Evolutionary conservation across 352 stramenopile species (phyloP).

Genomic region (Globisporangium alternatum): DNA sequence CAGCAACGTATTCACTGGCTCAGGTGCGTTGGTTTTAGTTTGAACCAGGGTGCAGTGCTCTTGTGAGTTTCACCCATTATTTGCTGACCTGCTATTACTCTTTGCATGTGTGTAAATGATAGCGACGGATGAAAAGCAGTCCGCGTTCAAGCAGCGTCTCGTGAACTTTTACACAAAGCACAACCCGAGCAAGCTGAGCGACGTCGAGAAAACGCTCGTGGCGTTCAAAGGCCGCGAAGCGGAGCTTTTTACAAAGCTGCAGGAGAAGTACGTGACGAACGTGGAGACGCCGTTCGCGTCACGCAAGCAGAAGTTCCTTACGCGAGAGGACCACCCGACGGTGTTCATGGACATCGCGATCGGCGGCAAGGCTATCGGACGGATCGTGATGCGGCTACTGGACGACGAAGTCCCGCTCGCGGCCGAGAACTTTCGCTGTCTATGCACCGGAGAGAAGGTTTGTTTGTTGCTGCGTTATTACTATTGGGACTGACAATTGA

Average conservation of each 20-base stretch:
- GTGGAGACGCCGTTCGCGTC: slow-evolving; percentile 28
- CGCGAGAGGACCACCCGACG: slow-evolving; percentile 66
- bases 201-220: slow-evolving; percentile 55
- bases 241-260: slow-evolving; percentile 65
- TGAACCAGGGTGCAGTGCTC: too few relatives aligned
- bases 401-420: slow-evolving; percentile 92
- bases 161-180: slow-evolving; percentile 67
- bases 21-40: neutral
- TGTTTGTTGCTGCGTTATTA: neutral
- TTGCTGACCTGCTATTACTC: neutral
- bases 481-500: slow-evolving; percentile 20
- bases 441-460: slow-evolving; percentile 80
- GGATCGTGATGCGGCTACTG: slow-evolving; percentile 95
- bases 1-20: slow-evolving; percentile 2
- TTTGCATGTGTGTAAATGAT: neutral
- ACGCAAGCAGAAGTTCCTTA: slow-evolving; percentile 50
- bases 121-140: slow-evolving; percentile 8
- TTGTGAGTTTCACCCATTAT: neutral
- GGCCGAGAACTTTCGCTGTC: slow-evolving; percentile 93
- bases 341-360: slow-evolving; percentile 97
- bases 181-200: slow-evolving; percentile 53
- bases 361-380: slow-evolving; percentile 66
- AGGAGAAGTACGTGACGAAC: slow-evolving; percentile 51
- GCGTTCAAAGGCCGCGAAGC: slow-evolving; percentile 56
- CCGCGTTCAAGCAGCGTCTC: slow-evolving; percentile 35